A percentile compares a stretch with the other conserved stretches of the same genome.
Conservation (phyloP, 169 alveolate genomes). For the Cryptosporidium canis region DNA sequence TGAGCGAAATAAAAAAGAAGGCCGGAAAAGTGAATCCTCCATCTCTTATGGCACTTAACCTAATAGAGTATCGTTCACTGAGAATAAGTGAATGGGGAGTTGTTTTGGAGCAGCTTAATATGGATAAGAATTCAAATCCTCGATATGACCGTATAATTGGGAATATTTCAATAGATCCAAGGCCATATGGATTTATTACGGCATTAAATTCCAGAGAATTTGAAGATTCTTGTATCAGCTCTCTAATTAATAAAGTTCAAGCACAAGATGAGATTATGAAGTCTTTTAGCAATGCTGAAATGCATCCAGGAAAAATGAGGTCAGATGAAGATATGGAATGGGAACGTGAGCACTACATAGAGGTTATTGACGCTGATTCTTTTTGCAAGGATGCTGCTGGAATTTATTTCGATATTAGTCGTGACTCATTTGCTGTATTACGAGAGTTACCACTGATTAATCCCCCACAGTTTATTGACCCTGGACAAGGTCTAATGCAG, state of each 20-base stretch:
- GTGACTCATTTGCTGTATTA: slow-evolving; percentile 39
- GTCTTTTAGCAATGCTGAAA: not conserved
- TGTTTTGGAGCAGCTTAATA: slow-evolving; percentile 18
- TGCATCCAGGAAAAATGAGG: not conserved
- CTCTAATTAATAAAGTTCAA: slow-evolving; percentile 13
- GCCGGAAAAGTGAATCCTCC: slow-evolving; percentile 44
- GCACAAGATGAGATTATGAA: slow-evolving; percentile 9
- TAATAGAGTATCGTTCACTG: slow-evolving; percentile 42
- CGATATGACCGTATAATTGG: slow-evolving; percentile 57
- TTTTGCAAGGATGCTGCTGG: slow-evolving; percentile 71
- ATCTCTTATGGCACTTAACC: slow-evolving; percentile 32
- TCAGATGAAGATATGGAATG: slow-evolving; percentile 26
- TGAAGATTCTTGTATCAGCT: not conserved
- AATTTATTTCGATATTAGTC: slow-evolving; percentile 17
- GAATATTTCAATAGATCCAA: slow-evolving; percentile 40
- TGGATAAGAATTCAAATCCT: slow-evolving; percentile 41
- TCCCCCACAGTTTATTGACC: slow-evolving; percentile 13
- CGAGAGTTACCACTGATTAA: slow-evolving; percentile 26
- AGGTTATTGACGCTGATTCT: slow-evolving; percentile 19
- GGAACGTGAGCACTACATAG: slow-evolving; percentile 22
- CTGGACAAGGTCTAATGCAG: slow-evolving; percentile 22
- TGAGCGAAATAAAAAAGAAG: slow-evolving; percentile 20
- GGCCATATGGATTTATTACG: slow-evolving; percentile 42
- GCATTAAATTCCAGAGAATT: slow-evolving; percentile 30
- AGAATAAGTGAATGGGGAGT: slow-evolving; percentile 55